These are phyloP conservation scores for Pythium dissimile DNA, from an alignment of 352 stramenopile species.

Conservation along the genomic window DNA sequence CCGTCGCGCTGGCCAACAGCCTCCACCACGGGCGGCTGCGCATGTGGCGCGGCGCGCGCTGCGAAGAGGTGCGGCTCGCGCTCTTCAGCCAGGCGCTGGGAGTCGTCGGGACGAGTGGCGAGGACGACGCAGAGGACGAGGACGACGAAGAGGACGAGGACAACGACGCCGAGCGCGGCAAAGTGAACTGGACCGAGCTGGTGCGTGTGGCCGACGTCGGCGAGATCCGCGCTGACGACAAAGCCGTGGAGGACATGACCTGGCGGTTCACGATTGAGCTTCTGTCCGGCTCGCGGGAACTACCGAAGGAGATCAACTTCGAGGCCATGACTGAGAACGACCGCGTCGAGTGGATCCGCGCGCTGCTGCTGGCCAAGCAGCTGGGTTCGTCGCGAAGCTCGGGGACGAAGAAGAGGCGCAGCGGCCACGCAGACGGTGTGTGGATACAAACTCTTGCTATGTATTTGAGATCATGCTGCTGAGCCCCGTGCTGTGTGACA, in stretches of 20 bases:
- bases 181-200: neutral
- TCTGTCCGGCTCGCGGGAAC: neutral
- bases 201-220: neutral
- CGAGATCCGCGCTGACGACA: neutral
- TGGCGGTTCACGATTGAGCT: neutral
- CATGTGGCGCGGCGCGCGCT: neutral
- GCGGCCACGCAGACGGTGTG: slow-evolving; percentile 3
- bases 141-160: neutral
- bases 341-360: slow-evolving; percentile 22
- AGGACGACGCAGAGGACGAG: neutral
- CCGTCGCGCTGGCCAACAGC: slow-evolving; percentile 20
- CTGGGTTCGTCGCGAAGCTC: neutral
- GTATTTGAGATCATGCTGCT: no score
- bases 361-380: slow-evolving; percentile 21
- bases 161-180: neutral
- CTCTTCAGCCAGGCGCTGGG: slow-evolving; percentile 19
- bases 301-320: neutral
- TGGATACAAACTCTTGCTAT: no score
- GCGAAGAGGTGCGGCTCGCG: slow-evolving; percentile 6
- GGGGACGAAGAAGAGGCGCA: neutral
- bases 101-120: neutral
- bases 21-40: slow-evolving; percentile 18
- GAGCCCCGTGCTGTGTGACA: neutral
- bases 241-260: neutral
- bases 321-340: slow-evolving; percentile 13